phyloP scores from a whole-genome alignment of 2,329 filamentous ascomycete species.

The Phaeoacremonium minimum region DNA sequence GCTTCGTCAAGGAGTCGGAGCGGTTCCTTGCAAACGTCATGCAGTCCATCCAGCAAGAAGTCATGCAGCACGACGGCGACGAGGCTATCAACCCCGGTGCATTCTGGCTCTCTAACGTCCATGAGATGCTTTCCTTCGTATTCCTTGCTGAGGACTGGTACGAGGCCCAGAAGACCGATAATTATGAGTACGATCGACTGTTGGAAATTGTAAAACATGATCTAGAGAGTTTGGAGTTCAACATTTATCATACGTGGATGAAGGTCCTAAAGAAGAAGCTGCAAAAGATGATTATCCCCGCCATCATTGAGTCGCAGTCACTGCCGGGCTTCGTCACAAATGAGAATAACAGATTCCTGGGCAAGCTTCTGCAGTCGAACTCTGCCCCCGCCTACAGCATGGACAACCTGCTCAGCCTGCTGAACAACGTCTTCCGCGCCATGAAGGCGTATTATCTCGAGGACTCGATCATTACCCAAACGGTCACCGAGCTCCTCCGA shows the following conservation, averaged over 20 bases:
- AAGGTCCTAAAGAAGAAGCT: constrained; percentile 99
- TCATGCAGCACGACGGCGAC: constrained; percentile 97
- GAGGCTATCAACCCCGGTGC: constrained; percentile 95
- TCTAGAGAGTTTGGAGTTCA: constrained; percentile 96
- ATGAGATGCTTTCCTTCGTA: constrained; percentile 99
- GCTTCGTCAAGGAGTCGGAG: constrained; percentile 98
- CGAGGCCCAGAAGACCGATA: constrained; percentile 97
- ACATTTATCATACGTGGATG: constrained; percentile 99
- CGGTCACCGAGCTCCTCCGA: constrained; percentile 86
- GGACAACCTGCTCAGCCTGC: constrained; percentile 92
- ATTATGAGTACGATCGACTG: constrained; percentile 96
- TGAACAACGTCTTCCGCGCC: constrained; percentile 96
- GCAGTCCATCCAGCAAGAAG: constrained; percentile 98
- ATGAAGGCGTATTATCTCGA: constrained; percentile 99
- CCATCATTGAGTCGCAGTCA: constrained; percentile 98
- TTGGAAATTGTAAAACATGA: constrained; percentile 99
- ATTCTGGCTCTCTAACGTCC: constrained; percentile 98
- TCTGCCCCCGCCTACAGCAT: constrained; percentile 96
- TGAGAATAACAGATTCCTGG: constrained; percentile 96
- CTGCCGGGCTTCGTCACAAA: constrained; percentile 98
- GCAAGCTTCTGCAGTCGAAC: constrained; percentile 89
- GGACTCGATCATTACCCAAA: constrained; percentile 92
- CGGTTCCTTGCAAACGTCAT: constrained; percentile 98
- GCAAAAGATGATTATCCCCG: constrained; percentile 99
- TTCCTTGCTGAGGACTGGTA: constrained; percentile 99